Conservation (phyloP, 208 protist genomes). For the Blastocrithidia nonstop region DNA sequence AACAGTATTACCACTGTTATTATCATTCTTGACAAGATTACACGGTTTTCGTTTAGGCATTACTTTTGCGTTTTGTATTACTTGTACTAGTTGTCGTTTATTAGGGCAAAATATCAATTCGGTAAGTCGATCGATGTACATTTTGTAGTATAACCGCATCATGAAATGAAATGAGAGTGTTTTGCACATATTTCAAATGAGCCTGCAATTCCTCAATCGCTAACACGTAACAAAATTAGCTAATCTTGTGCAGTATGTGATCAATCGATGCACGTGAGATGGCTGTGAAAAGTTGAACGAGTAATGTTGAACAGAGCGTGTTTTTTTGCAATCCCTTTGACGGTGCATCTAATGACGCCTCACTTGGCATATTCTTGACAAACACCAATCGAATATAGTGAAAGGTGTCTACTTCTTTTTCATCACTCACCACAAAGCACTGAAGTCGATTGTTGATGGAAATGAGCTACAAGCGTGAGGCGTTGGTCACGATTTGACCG, state of each 20-base stretch:
- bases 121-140: conserved; percentile 32
- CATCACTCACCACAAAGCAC: conserved; percentile 78
- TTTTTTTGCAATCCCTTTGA: conserved; percentile 28
- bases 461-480: conserved; percentile 63
- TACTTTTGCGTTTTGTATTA: neutral
- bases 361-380: conserved; percentile 48
- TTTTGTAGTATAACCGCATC: conserved; percentile 78
- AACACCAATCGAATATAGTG: conserved; percentile 82
- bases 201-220: conserved; percentile 77
- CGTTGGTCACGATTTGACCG: conserved; percentile 47
- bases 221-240: conserved; percentile 75
- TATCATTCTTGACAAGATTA: neutral
- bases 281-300: conserved; percentile 77
- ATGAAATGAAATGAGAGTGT: conserved; percentile 67
- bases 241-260: conserved; percentile 56
- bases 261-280: conserved; percentile 33
- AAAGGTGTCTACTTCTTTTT: conserved; percentile 59
- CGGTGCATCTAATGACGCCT: conserved; percentile 17
- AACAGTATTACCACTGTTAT: conserved; percentile 2
- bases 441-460: conserved; percentile 73
- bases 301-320: conserved; percentile 49
- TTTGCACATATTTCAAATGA: conserved; percentile 76
- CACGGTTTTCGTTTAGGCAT: neutral
- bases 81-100: conserved; percentile 3
- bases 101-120: conserved; percentile 26